Percentiles rank a stretch among this genome's conserved stretches.
These are phyloP conservation scores for Skeletonema costatum DNA, from an alignment of 108 stramenopile genomes.

Conservation along the genomic window DNA sequence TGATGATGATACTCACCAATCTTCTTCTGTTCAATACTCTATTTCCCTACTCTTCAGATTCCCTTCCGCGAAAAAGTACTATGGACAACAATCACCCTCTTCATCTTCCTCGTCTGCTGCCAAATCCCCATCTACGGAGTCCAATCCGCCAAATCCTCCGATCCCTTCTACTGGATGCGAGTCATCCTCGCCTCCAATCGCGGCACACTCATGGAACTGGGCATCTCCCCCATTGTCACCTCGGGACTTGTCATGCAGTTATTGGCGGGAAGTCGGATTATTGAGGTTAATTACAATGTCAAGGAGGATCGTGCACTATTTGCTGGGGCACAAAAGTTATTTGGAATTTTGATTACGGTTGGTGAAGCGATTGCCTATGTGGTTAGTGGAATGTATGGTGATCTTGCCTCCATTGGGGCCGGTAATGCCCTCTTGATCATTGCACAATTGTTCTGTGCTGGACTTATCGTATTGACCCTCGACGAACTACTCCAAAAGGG, in stretches of 20 bases:
- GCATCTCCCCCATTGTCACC: conserved; percentile 97
- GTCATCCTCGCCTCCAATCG: conserved; percentile 99
- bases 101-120: conserved; percentile 99
- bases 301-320: conserved; percentile 99
- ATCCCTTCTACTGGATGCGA: conserved; percentile 99
- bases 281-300: conserved; percentile 98
- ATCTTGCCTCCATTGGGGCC: conserved; percentile 92
- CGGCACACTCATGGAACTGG: conserved; percentile 99
- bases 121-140: conserved; percentile 99
- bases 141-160: conserved; percentile 95
- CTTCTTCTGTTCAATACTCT: not conserved
- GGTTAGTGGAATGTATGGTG: conserved; percentile 98
- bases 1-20: not conserved
- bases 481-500: conserved; percentile 99
- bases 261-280: conserved; percentile 95
- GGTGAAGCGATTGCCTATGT: conserved; percentile 99
- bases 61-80: conserved; percentile 99
- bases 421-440: conserved; percentile 98
- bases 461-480: conserved; percentile 97
- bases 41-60: conserved; percentile 27
- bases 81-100: conserved; percentile 98
- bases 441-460: conserved; percentile 97
- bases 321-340: conserved; percentile 98
- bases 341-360: conserved; percentile 98
- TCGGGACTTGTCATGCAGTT: conserved; percentile 96